A percentile compares a stretch with the other conserved stretches of the same genome.
These are phyloP conservation scores for Colletotrichum sp. DNA, from an alignment of 2,329 filamentous ascomycete genomes.

Conservation along the genomic window DNA sequence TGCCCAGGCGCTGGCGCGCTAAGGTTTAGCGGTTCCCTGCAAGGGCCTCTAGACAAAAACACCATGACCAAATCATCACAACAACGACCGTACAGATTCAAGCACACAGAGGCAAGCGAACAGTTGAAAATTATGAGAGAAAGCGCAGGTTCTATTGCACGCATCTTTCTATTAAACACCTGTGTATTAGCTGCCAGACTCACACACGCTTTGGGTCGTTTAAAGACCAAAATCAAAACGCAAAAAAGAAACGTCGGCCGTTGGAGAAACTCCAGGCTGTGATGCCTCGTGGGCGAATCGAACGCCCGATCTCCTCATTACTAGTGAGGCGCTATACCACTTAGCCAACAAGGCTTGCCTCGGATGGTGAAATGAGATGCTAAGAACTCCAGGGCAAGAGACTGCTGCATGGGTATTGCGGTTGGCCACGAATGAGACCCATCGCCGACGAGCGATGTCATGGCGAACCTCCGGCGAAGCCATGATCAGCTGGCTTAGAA, in stretches of 20 bases:
- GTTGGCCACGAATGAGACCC: neutral
- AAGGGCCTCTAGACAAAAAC: neutral
- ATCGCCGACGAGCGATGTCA: neutral
- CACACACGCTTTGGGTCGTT: neutral
- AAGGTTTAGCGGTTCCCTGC: neutral
- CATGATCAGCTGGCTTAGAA: neutral
- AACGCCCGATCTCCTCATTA: slow-evolving; percentile 21
- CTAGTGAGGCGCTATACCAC: slow-evolving; percentile 22
- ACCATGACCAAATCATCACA: neutral
- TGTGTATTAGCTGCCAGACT: neutral
- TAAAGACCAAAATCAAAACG: neutral
- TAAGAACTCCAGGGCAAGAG: neutral
- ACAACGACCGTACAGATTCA: rapidly evolving
- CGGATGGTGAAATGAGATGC: rapidly evolving
- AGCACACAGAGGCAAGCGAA: neutral
- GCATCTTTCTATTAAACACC: neutral
- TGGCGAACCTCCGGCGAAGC: neutral
- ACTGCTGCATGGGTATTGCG: neutral
- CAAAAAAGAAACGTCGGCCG: neutral
- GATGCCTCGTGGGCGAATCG: slow-evolving; percentile 19
- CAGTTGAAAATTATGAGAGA: neutral
- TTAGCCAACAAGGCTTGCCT: slow-evolving; percentile 16
- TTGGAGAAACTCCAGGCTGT: no score
- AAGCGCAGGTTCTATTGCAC: rapidly evolving
- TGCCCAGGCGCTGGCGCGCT: neutral